Percentiles rank a stretch among this genome's conserved stretches.
Conservation (phyloP, 805 yeast genomes). For the Huiozyma naganishii region DNA sequence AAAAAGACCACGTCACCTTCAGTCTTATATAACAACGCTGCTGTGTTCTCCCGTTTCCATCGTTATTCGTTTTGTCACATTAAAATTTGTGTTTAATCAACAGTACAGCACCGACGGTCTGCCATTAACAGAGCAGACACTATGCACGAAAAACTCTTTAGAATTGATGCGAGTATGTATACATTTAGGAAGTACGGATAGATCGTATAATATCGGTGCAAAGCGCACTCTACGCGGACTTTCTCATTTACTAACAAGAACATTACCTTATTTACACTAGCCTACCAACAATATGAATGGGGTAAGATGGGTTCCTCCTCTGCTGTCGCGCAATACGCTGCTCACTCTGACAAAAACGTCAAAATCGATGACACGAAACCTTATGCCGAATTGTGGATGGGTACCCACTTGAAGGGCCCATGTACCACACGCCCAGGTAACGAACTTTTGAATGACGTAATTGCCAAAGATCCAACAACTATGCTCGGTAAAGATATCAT, state of each 20-base stretch:
- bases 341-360: constrained; percentile 52
- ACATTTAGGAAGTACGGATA: neutral
- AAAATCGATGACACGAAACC: constrained; percentile 65
- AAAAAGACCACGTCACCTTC: no score
- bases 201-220: neutral
- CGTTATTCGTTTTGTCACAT: no score
- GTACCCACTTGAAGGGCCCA: constrained; percentile 91
- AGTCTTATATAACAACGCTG: no score
- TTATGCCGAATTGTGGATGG: constrained; percentile 99
- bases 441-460: constrained; percentile 53
- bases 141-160: constrained; percentile 26
- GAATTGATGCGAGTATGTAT: constrained; percentile 31
- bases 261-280: constrained; percentile 20
- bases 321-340: constrained; percentile 83
- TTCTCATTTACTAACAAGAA: constrained; percentile 3
- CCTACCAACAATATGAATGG: constrained; percentile 78
- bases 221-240: neutral
- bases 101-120: no score
- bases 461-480: constrained; percentile 46
- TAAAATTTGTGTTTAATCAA: no score
- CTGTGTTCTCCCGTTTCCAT: no score
- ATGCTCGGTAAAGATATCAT: constrained; percentile 51
- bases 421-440: constrained; percentile 48
- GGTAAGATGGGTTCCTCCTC: constrained; percentile 77
- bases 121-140: no score